Evolutionary conservation across 2,329 filamentous ascomycete species (phyloP).

Genomic region (Penicillium sp.): DNA sequence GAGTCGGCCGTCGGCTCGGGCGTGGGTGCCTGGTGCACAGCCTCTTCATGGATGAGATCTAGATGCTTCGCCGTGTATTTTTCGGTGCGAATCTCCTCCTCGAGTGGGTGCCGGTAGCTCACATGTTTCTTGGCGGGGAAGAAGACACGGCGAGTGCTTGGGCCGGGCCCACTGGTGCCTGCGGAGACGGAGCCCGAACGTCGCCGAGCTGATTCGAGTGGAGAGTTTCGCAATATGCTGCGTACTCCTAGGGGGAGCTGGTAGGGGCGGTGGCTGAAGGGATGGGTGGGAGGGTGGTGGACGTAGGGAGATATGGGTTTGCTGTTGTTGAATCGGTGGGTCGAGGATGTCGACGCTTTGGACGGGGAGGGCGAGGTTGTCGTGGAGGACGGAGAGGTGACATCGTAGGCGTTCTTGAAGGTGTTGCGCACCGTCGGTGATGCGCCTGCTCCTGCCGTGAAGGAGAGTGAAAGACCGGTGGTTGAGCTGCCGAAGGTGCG

Average conservation of each 20-base stretch:
- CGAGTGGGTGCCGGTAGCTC: slow-evolving; percentile 54
- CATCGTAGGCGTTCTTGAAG: slow-evolving; percentile 59
- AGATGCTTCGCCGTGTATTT: slow-evolving; percentile 57
- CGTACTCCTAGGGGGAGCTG: slow-evolving; percentile 45
- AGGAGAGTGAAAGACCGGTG: slow-evolving; percentile 52
- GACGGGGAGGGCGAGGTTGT: slow-evolving; percentile 39
- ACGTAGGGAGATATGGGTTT: slow-evolving; percentile 34
- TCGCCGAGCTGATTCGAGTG: slow-evolving; percentile 36
- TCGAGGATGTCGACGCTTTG: slow-evolving; percentile 18
- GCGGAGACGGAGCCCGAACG: slow-evolving; percentile 42
- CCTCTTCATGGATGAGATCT: slow-evolving; percentile 44
- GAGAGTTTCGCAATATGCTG: slow-evolving; percentile 50
- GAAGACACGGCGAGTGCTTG: slow-evolving; percentile 35
- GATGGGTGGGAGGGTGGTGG: slow-evolving; percentile 9
- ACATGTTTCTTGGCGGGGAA: slow-evolving; percentile 60
- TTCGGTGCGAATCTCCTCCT: slow-evolving; percentile 59
- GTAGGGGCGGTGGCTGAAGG: slow-evolving; percentile 32
- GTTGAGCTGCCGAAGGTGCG: slow-evolving; percentile 55
- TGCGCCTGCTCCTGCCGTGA: slow-evolving; percentile 47
- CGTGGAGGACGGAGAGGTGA: slow-evolving; percentile 39
- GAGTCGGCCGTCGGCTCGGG: slow-evolving; percentile 14
- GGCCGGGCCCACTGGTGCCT: slow-evolving; percentile 32
- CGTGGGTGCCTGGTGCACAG: not conserved
- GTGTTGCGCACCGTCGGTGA: slow-evolving; percentile 63
- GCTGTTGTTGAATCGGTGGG: slow-evolving; percentile 21